Base-by-base conservation (phyloP, 768 basidiomycete species). In the Boletales sp. region DNA sequence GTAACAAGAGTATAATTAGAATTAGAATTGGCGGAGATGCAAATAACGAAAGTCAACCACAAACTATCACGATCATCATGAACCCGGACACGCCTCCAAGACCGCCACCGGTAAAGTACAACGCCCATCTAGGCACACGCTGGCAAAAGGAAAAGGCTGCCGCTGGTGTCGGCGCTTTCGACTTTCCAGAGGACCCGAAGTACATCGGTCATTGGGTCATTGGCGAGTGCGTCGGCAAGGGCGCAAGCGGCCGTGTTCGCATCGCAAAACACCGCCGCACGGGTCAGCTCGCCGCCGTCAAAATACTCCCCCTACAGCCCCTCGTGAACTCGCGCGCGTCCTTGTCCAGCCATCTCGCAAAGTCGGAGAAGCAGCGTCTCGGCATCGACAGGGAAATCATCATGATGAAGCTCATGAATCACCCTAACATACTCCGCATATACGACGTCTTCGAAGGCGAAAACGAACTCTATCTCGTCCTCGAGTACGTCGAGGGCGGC, bases 321-420 rank as follows among this genome's bases (percentile, higher is more conserved):
- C 73, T 91, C 32, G 76, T 87, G 58, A 81, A 77, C 63, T 88
- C 89, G 34, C 81, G 90, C 41, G 77, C 78, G 17, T 85, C 86
- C 49, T 66, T 84, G 54, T 78, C 79, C 7, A 81, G 82, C 35
- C 80, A 82, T 57, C 77, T 80, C 54, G 84, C 80, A 4, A 88
- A 86, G 70, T 79, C 80, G 3, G 87, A 92, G 55, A 91, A 90
- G 67, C 83, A 86, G 55, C 81, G 87, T 51, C 79, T 94, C 41
- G 87, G 90, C 4, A 87, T 97, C 52, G 93, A 96, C 66, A 75
- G 91, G 55, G 94, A 98, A 69, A 95, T 98, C 53, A 91, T 90
- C 49, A 94, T 97, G 85, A 95, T 98, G 94, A 98, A 97, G 69
- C 86, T 97, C 59, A 94, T 98, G 85, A 90, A 94, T 62, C 94